phyloP scores from a whole-genome alignment of 2,329 filamentous ascomycete genomes.

The Didymellaceae sp. region DNA sequence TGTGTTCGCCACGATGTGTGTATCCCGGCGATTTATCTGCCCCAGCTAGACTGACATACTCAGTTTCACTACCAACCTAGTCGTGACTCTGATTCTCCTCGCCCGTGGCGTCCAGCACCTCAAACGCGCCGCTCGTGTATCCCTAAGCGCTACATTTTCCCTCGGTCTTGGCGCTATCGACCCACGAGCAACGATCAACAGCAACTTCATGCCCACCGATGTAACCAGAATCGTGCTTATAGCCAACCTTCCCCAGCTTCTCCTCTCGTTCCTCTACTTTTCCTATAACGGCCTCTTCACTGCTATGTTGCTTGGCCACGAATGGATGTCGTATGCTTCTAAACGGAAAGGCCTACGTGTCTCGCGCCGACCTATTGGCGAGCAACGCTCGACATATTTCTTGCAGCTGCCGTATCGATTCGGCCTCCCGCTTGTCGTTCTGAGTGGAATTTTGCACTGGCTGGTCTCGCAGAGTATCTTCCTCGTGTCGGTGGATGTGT shows the following conservation, averaged over 20 bases:
- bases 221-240: not conserved
- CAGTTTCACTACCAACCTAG: not conserved
- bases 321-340: slow-evolving; percentile 37
- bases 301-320: not conserved
- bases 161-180: slow-evolving; percentile 9
- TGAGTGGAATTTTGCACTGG: slow-evolving; percentile 26
- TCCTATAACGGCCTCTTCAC: not conserved
- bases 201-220: no score
- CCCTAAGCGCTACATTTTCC: not conserved
- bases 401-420: slow-evolving; percentile 51
- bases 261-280: not conserved
- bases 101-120: not conserved
- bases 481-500: slow-evolving; percentile 39
- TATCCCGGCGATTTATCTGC: fast-evolving
- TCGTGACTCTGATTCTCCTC: not conserved
- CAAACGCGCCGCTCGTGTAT: no score
- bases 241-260: not conserved
- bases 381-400: slow-evolving; percentile 52
- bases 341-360: slow-evolving; percentile 49
- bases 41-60: no score
- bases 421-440: slow-evolving; percentile 43
- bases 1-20: not conserved
- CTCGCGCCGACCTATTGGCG: slow-evolving; percentile 38
- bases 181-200: no score
- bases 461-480: slow-evolving; percentile 48